These are phyloP conservation scores for Ophiostoma sp. DNA, from an alignment of 2,329 filamentous ascomycete genomes.

Conservation along the genomic window DNA sequence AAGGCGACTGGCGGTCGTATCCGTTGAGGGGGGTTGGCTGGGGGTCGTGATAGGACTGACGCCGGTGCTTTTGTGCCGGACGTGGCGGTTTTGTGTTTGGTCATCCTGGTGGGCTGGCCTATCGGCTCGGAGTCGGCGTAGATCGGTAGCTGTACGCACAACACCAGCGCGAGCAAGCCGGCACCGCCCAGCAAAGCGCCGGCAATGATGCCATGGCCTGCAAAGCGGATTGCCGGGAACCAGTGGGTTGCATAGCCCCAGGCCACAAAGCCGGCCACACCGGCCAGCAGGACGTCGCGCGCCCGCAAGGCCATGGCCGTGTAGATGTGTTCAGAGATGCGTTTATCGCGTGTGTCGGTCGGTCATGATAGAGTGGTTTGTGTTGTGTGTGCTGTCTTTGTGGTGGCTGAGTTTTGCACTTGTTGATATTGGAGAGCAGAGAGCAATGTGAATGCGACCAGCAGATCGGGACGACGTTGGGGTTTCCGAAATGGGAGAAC, in stretches of 20 bases:
- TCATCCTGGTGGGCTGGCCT: neutral
- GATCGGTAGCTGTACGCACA: conserved; percentile 20
- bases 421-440: neutral
- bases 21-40: neutral
- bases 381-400: neutral
- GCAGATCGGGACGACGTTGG: neutral
- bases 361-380: conserved; percentile 10
- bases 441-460: neutral
- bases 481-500: conserved; percentile 9
- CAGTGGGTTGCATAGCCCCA: conserved; percentile 84
- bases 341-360: conserved; percentile 4
- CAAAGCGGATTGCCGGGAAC: conserved; percentile 75
- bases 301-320: conserved; percentile 62
- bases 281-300: conserved; percentile 65
- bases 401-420: neutral
- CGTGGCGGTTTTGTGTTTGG: neutral
- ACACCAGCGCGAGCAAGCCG: conserved; percentile 52
- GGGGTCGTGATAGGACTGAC: neutral
- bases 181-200: conserved; percentile 57
- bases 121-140: conserved; percentile 14
- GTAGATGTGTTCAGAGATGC: neutral
- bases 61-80: neutral
- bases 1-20: conserved; percentile 43
- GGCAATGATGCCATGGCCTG: conserved; percentile 74
- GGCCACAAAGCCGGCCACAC: conserved; percentile 68